Evolutionary conservation across 2,329 filamentous ascomycete genomes (phyloP).

Genomic region (Seiridium cupressi): DNA sequence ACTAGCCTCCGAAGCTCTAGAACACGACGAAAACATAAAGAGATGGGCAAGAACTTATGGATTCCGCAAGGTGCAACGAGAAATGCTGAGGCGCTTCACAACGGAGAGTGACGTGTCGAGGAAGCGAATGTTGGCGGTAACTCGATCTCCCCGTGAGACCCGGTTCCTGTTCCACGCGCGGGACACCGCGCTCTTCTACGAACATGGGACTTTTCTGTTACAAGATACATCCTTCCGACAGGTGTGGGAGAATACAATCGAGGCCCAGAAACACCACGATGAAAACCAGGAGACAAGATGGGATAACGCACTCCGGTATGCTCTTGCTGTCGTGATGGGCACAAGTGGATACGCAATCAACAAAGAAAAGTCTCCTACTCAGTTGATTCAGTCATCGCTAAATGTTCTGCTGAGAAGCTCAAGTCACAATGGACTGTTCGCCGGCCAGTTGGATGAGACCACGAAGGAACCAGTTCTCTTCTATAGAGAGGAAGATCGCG

Average conservation of each 20-base stretch:
- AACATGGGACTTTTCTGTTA: not conserved
- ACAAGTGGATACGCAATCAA: not conserved
- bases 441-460: constrained; percentile 5
- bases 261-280: constrained; percentile 9
- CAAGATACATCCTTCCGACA: not conserved
- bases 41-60: not conserved
- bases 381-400: not conserved
- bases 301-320: constrained; percentile 14
- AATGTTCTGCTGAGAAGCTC: not conserved
- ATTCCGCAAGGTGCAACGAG: constrained; percentile 5
- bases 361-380: not conserved
- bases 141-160: constrained; percentile 12
- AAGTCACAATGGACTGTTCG: constrained; percentile 4
- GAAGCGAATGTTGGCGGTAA: constrained; percentile 15
- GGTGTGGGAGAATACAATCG: constrained; percentile 12
- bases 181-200: constrained; percentile 15
- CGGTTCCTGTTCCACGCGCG: constrained; percentile 16
- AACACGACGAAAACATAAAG: not conserved
- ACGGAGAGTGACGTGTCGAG: constrained; percentile 8
- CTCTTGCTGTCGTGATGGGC: constrained; percentile 5
- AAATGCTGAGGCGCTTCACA: constrained; percentile 10
- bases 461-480: constrained; percentile 6
- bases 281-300: constrained; percentile 8
- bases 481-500: not conserved
- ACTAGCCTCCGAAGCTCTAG: not conserved